phyloP scores from a whole-genome alignment of 2,329 filamentous ascomycete species.

The Diaporthe humulicola region DNA sequence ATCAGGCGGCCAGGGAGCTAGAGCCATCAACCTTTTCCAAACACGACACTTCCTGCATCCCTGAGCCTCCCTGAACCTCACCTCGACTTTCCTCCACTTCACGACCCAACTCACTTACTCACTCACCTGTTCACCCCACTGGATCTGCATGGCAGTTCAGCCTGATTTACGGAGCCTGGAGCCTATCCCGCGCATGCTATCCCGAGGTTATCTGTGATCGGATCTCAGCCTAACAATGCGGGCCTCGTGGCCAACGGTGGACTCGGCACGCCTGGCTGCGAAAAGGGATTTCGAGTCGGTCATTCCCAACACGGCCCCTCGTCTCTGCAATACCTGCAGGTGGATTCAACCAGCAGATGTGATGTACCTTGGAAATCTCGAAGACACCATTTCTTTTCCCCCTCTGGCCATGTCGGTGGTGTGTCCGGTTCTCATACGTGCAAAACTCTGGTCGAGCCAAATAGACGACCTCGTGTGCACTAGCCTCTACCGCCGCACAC shows the following conservation, averaged over 20 bases:
- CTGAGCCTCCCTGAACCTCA: background rate
- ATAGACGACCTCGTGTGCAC: conserved; percentile 7
- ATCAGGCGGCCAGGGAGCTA: conserved; percentile 3
- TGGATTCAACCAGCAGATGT: background rate
- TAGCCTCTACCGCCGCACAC: background rate
- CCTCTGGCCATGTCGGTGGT: background rate
- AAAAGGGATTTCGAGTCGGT: conserved; percentile 5
- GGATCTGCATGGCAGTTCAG: background rate
- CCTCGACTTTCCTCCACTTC: background rate
- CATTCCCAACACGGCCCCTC: background rate
- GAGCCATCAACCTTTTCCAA: conserved; percentile 38
- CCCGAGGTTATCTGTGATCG: background rate
- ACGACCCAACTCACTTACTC: background rate
- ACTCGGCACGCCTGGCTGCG: background rate
- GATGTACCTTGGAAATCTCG: background rate
- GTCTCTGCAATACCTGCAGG: background rate
- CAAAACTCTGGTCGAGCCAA: conserved; percentile 13
- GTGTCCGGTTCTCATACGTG: background rate
- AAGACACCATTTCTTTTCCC: background rate
- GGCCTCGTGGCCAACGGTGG: conserved; percentile 1
- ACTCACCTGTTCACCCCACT: background rate
- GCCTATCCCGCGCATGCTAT: background rate
- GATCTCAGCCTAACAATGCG: conserved; percentile 20
- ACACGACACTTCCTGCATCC: conserved; percentile 29
- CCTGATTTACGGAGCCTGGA: conserved; percentile 7